Base-by-base conservation (phyloP, 345 rosid genomes). In the Populus simonii region DNA sequence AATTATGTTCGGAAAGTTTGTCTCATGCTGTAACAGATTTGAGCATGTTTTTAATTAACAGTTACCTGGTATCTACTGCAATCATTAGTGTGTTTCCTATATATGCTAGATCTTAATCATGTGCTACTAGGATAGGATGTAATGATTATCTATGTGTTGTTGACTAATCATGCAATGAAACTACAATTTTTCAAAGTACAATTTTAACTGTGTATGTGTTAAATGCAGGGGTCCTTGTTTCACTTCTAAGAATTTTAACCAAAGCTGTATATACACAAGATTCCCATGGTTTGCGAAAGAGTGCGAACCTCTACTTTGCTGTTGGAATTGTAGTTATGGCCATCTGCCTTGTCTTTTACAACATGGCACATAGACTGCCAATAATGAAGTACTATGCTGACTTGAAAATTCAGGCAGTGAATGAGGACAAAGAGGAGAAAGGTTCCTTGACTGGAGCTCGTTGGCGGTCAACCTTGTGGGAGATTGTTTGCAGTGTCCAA, bases 221-320 rank as follows among this genome's bases (percentile, higher is more conserved):
- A 66, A 62, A 25, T 85, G 88, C 87, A 93, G 98, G 99, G 70
- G 99, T 96, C 55, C 97, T 93, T 78, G 96, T 93, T 78, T 96
- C 99, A 62, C 53, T 92, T 35, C 80, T 96, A 65, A 84, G 99
- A 72, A 83, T 96, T 79, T 59, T 92, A 66, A 93, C 97, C 75
- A 96, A 96, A 87, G 93, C 97, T 70, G 82, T 86, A 11, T 96
- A 86, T 71, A 75, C 93, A 13, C 97, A 93, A 85, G 92, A 92
- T 84, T 90, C 82, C 11, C 16, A 59, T 31, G 99, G 98, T 66
- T 68, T 96, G 38, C 87, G 98, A 74, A 89, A 87, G 73, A 90
- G 99, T 71, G 98, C 97, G 13, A 88, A 86, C 79, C 89, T 96
- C 57, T 96, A 93, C 80, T 96, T 96, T 72, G 76, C 79, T 62